Conservation (phyloP, 495 filamentous ascomycete species). For the Trichoderma parareesei region DNA sequence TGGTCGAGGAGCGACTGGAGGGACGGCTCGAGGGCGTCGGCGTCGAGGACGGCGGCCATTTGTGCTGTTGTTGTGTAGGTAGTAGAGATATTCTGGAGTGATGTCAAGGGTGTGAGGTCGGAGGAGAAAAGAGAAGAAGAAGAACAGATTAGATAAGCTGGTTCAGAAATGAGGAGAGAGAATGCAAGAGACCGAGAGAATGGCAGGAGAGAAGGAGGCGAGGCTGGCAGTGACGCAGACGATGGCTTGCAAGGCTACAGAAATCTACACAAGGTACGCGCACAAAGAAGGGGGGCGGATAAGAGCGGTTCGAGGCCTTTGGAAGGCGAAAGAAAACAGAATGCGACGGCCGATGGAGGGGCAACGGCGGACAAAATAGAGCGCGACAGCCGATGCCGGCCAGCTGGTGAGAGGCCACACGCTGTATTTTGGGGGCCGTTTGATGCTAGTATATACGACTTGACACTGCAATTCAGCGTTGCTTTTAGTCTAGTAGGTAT, state of each 20-base stretch:
- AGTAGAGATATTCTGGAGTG: too few relatives aligned
- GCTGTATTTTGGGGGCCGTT: not conserved
- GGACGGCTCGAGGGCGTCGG: conserved; percentile 76
- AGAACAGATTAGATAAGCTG: not conserved
- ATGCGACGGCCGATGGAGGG: not conserved
- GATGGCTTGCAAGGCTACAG: conserved; percentile 1
- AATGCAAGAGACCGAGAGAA: not conserved
- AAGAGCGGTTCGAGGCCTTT: not conserved
- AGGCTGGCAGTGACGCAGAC: not conserved
- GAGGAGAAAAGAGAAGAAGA: too few relatives aligned
- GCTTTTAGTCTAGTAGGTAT: too few relatives aligned
- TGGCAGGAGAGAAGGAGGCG: not conserved
- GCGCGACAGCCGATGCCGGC: not conserved
- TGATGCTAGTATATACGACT: not conserved
- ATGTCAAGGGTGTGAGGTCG: not conserved
- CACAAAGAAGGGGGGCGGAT: too few relatives aligned
- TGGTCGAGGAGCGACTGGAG: conserved; percentile 93
- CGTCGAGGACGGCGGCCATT: conserved; percentile 55
- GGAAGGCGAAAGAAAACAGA: not conserved
- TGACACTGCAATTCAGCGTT: too few relatives aligned
- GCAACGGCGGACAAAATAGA: not conserved
- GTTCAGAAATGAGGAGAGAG: not conserved
- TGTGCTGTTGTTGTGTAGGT: conserved; percentile 22
- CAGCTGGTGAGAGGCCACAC: not conserved
- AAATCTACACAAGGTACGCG: not conserved